Base-by-base conservation (phyloP, 495 filamentous ascomycete species). In the Aspergillus haitiensis region DNA sequence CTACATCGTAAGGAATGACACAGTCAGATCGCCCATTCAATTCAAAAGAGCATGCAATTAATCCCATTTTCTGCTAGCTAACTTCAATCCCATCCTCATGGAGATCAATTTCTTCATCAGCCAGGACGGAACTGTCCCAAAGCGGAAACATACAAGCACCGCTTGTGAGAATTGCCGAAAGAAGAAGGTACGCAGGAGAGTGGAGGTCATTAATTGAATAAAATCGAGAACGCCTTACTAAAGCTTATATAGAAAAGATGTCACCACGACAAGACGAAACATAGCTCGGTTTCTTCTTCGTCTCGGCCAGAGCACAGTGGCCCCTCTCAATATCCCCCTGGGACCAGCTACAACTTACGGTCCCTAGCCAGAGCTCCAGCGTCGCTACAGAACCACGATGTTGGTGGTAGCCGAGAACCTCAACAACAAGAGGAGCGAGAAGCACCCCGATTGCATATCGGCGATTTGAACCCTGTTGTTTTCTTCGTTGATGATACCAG, bases 391-490 rank as follows among this genome's bases (percentile, higher is more conserved):
- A 16, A 13, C 12, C 42, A 13, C 12, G 42, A 46, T 16, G 13
- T 16, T 8, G 7, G 42, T 46, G 18, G 18, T 8, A 40, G 37
- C 42, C 42, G 42, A 46, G 12, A 46, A 16, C 42, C 11, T 4
- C 42, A 8, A 8, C 42, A 13, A 46, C 42, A 46, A 6, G 18
- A 48, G 11, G 6, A 16, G 13, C 12, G 16, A 55, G 40, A 42
- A 42, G 45, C 51, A 12, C 1, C 10, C 32, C 11, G 15, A 11
- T 7, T 33, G 7, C 34, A 16, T 58, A 55, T 63, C 3, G 61
- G 66, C 18, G 64, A 69, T 31, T 64, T 64, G 31, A 69, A 69
- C 34, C 66, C 66, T 34, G 56, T 69, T 34, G 55, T 59, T n/a
- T 55, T 59, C 12, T 60, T 69, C n/a, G 52, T 69, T 10, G 64